These are phyloP conservation scores for Lineolata rhizophorae DNA, from an alignment of 495 filamentous ascomycete genomes.

Conservation along the genomic window DNA sequence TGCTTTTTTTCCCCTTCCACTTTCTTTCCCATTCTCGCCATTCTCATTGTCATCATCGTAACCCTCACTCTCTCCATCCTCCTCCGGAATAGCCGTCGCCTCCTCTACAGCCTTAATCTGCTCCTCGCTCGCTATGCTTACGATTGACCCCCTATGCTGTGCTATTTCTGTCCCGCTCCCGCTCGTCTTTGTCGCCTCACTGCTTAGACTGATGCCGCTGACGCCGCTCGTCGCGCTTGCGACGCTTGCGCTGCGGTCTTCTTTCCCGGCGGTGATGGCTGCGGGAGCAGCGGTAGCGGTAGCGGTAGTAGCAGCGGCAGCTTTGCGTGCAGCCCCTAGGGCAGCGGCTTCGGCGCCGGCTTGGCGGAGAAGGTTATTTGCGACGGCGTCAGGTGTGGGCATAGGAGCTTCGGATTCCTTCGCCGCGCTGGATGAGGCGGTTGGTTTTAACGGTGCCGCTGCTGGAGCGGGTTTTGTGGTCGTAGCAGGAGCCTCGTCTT, in stretches of 20 bases:
- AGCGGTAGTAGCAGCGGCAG: neutral
- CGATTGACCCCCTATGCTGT: conserved; percentile 7
- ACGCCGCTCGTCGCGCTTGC: neutral
- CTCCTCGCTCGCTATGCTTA: conserved; percentile 7
- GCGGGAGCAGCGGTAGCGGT: neutral
- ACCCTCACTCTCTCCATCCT: neutral
- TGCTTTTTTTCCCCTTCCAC: neutral
- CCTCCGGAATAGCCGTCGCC: conserved; percentile 1
- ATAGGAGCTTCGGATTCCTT: neutral
- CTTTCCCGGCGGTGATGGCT: neutral
- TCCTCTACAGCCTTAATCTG: conserved; percentile 12
- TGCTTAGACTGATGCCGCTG: neutral
- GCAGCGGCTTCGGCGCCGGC: neutral
- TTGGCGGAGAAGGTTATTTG: neutral
- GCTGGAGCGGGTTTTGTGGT: neutral
- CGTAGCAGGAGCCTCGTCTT: neutral
- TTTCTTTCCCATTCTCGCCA: conserved; percentile 1
- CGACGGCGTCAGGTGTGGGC: neutral
- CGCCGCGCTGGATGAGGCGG: neutral
- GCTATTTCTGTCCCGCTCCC: neutral
- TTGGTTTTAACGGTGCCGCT: neutral
- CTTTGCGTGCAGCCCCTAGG: neutral
- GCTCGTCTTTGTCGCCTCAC: neutral
- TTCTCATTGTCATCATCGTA: conserved; percentile 6
- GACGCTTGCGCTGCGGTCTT: neutral